Percentiles rank a stretch among this genome's conserved stretches.
phyloP scores from a whole-genome alignment of 2,329 filamentous ascomycete species.

The Fusarium duplospermum region DNA sequence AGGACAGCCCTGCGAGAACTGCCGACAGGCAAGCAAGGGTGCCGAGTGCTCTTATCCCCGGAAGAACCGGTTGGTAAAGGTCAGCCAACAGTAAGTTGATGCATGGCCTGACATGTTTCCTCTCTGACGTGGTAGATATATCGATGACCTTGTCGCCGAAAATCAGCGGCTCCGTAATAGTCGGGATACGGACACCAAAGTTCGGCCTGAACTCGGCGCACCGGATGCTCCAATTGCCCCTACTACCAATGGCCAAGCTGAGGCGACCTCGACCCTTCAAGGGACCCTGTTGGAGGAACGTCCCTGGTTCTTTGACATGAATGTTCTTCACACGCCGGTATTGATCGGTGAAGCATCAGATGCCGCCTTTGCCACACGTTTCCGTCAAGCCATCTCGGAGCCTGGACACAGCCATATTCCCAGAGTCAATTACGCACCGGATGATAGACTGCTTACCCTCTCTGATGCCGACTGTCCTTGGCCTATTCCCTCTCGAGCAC shows the following conservation, averaged over 20 bases:
- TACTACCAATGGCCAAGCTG: constrained; percentile 4
- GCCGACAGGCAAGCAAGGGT: constrained; percentile 45
- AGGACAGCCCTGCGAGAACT: constrained; percentile 49
- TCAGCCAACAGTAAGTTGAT: constrained; percentile 45
- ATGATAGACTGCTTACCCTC: constrained; percentile 44
- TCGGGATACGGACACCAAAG: constrained; percentile 22
- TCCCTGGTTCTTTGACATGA: constrained; percentile 52
- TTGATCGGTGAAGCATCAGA: constrained; percentile 53
- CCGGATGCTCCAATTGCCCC: constrained; percentile 19
- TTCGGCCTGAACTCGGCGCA: constrained; percentile 21
- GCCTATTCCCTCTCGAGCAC: constrained; percentile 51
- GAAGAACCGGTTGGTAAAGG: constrained; percentile 48
- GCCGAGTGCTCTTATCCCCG: constrained; percentile 49
- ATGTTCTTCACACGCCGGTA: constrained; percentile 49
- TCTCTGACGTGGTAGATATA: constrained; percentile 41
- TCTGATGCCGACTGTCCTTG: constrained; percentile 49
- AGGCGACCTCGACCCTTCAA: constrained; percentile 26
- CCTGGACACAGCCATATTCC: constrained; percentile 48
- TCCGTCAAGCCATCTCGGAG: constrained; percentile 50
- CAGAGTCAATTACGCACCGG: constrained; percentile 49
- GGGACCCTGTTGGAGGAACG: constrained; percentile 37
- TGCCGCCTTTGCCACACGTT: constrained; percentile 51
- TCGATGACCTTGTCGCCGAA: constrained; percentile 50
- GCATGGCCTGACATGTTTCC: neutral
- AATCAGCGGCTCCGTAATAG: constrained; percentile 44